Conservation (phyloP, 495 filamentous ascomycete genomes). For the Aspergillus affinis region DNA sequence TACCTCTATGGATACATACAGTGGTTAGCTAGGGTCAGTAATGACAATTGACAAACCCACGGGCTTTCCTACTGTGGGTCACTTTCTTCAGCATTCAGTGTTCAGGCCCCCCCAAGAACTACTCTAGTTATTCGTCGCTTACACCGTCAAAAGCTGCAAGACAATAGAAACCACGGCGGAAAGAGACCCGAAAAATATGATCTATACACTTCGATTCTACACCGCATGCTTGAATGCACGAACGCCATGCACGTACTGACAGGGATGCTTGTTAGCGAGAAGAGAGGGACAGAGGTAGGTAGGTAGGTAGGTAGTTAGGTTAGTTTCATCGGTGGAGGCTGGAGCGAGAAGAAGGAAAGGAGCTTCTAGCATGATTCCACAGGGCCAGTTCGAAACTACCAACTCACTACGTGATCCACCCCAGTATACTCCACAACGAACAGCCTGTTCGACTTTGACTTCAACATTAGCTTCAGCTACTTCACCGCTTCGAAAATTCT, state of each 20-base stretch:
- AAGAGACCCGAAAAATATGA: not conserved
- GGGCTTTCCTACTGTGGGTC: no score
- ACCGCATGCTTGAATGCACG: not conserved
- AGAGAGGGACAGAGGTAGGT: no score
- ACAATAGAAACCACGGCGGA: not conserved
- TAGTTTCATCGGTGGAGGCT: not conserved
- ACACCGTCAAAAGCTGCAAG: not conserved
- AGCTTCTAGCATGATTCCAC: no score
- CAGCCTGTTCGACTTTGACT: no score
- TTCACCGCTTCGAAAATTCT: no score
- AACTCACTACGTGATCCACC: no score
- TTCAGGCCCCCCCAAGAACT: not conserved
- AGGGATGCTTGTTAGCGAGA: not conserved
- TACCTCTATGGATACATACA: not conserved
- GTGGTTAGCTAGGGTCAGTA: no score
- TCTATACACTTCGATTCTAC: not conserved
- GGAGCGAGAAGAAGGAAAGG: no score
- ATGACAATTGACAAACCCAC: no score
- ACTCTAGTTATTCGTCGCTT: not conserved
- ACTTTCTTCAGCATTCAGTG: not conserved
- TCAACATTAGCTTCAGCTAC: no score
- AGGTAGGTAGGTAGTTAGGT: not conserved
- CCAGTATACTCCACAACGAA: no score
- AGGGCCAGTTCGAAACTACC: no score
- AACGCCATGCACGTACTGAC: not conserved